phyloP scores from a whole-genome alignment of 2,329 filamentous ascomycete genomes.

The Botryotinia convoluta region DNA sequence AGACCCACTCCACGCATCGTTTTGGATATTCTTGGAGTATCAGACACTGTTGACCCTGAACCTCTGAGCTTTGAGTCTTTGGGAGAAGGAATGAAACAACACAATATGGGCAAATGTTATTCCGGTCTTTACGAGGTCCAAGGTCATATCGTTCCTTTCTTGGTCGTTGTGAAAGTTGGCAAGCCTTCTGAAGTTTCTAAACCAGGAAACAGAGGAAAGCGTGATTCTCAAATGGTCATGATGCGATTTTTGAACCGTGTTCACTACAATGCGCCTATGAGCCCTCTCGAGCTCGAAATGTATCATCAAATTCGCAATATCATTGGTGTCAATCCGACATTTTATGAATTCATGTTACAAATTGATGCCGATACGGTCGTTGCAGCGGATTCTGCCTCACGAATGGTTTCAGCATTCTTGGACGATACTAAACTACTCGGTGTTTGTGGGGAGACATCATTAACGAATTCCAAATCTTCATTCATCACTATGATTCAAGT shows the following conservation, averaged over 20 bases:
- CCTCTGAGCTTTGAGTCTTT: constrained; percentile 95
- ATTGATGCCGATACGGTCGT: constrained; percentile 98
- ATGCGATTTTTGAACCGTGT: constrained; percentile 99
- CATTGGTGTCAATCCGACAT: constrained; percentile 96
- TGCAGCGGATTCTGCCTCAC: constrained; percentile 81
- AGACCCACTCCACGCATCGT: constrained; percentile 93
- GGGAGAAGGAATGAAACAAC: constrained; percentile 92
- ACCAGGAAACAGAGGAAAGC: constrained; percentile 96
- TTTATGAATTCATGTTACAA: constrained; percentile 95
- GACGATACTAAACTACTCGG: constrained; percentile 92
- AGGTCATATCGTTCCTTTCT: constrained; percentile 95
- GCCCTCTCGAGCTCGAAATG: constrained; percentile 93
- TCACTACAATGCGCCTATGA: constrained; percentile 97
- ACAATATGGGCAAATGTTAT: constrained; percentile 99
- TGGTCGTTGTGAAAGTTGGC: constrained; percentile 95
- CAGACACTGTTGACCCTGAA: constrained; percentile 90
- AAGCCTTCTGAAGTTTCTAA: constrained; percentile 71
- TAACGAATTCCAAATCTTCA: constrained; percentile 89
- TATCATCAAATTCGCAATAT: constrained; percentile 98
- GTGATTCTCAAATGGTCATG: constrained; percentile 96
- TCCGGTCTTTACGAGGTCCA: constrained; percentile 97
- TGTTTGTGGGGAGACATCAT: constrained; percentile 88
- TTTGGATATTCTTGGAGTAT: constrained; percentile 92
- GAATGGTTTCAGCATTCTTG: constrained; percentile 87
- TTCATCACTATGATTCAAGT: constrained; percentile 99